These are phyloP conservation scores for Apophysomyces variabilis DNA, from an alignment of 371 early-diverging fungal species.

Conservation along the genomic window DNA sequence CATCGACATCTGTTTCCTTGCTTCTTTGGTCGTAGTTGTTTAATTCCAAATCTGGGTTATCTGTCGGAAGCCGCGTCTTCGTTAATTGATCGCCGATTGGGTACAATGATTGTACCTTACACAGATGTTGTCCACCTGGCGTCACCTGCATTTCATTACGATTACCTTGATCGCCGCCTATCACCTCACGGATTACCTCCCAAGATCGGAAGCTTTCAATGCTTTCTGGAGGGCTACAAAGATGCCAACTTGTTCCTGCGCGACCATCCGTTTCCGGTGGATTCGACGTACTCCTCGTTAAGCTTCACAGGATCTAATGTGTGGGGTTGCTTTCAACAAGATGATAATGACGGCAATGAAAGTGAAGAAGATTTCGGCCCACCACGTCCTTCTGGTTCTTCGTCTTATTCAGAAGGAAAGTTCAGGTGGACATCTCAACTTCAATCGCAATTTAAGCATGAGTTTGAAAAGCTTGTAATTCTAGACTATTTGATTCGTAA, in stretches of 20 bases:
- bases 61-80: constrained; percentile 88
- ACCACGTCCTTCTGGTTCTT: constrained; percentile 10
- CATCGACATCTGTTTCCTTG: constrained; percentile 88
- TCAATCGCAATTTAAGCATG: constrained; percentile 74
- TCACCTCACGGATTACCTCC: constrained; percentile 58
- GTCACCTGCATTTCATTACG: constrained; percentile 82
- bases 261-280: constrained; percentile 59
- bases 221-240: constrained; percentile 81
- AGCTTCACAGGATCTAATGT: constrained; percentile 23
- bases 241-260: constrained; percentile 84
- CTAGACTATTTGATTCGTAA: constrained; percentile 92
- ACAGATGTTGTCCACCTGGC: constrained; percentile 82
- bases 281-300: constrained; percentile 12
- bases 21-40: constrained; percentile 87
- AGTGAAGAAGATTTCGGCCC: background rate
- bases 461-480: constrained; percentile 84
- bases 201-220: constrained; percentile 88
- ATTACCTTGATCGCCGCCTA: constrained; percentile 56
- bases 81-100: constrained; percentile 75
- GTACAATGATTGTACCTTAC: constrained; percentile 81
- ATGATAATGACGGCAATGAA: constrained; percentile 14
- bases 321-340: constrained; percentile 42
- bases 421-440: constrained; percentile 69
- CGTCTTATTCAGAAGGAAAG: constrained; percentile 12
- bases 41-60: constrained; percentile 91